These are phyloP conservation scores for Kodamaea kakaduensis DNA, from an alignment of 805 yeast genomes.

Conservation along the genomic window DNA sequence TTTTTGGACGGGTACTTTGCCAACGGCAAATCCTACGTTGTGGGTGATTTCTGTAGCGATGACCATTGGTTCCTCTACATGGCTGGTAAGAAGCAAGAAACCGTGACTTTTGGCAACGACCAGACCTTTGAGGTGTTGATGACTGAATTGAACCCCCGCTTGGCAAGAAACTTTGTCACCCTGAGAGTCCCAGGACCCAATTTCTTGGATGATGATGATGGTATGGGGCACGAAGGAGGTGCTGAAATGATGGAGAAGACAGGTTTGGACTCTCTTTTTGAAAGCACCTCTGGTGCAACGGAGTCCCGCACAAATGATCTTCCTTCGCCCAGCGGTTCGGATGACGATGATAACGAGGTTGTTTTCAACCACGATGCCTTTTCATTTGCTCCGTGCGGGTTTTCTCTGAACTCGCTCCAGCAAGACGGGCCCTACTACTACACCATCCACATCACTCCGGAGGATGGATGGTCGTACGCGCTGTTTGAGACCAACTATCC, in stretches of 20 bases:
- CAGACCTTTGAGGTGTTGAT: conserved; percentile 86
- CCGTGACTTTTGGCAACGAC: conserved; percentile 5
- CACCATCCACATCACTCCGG: conserved; percentile 93
- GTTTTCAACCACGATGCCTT: conserved; percentile 73
- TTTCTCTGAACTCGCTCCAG: conserved; percentile 78
- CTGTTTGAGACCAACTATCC: conserved; percentile 89
- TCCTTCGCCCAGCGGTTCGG: conserved; percentile 35
- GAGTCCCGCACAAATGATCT: conserved; percentile 16
- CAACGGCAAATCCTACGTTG: conserved; percentile 61
- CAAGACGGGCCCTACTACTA: conserved; percentile 51
- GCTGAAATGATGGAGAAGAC: conserved; percentile 59
- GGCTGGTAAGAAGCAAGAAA: conserved; percentile 38
- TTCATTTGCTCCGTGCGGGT: conserved; percentile 92
- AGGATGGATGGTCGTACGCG: conserved; percentile 91
- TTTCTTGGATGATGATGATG: conserved; percentile 49
- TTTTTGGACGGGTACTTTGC: conserved; percentile 64
- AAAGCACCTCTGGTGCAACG: conserved; percentile 6
- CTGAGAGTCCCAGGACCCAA: conserved; percentile 44
- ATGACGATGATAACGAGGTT: conserved; percentile 9
- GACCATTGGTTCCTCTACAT: conserved; percentile 91
- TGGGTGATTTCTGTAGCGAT: conserved; percentile 68
- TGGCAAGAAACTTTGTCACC: conserved; percentile 57
- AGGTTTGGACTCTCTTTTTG: conserved; percentile 58
- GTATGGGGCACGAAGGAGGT: conserved; percentile 80
- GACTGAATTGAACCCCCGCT: conserved; percentile 69